These are phyloP conservation scores for Akanthomyces uredinophilus DNA, from an alignment of 2,329 filamentous ascomycete genomes.

Conservation along the genomic window DNA sequence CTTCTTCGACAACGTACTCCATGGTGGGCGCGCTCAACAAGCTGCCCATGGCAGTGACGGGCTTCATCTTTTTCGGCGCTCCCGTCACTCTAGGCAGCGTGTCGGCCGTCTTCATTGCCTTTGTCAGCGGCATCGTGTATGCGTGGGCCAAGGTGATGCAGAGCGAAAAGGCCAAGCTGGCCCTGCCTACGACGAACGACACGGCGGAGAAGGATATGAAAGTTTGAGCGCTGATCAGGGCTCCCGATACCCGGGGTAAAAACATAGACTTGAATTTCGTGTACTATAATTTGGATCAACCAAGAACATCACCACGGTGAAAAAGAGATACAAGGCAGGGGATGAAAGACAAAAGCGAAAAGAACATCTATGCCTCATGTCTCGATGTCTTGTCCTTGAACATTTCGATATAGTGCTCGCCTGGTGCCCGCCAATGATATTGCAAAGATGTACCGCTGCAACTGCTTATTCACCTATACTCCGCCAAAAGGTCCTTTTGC, in stretches of 20 bases:
- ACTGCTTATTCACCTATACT: no score
- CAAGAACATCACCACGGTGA: conserved; percentile 19
- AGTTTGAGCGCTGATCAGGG: not conserved
- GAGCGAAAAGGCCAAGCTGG: conserved; percentile 58
- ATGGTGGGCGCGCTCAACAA: conserved; percentile 99
- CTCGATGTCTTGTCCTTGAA: no score
- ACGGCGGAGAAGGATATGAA: conserved; percentile 4
- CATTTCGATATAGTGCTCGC: no score
- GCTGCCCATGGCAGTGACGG: conserved; percentile 87
- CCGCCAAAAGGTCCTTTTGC: no score
- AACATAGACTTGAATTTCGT: not conserved
- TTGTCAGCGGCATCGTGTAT: conserved; percentile 88
- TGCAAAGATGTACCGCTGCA: no score
- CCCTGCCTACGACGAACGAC: conserved; percentile 57
- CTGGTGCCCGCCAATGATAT: no score
- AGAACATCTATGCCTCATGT: no score
- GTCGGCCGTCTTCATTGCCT: conserved; percentile 85
- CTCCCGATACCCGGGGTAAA: not conserved
- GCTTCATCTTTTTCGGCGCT: conserved; percentile 90
- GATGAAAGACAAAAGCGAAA: no score
- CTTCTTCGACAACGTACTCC: conserved; percentile 94
- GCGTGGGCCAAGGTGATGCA: conserved; percentile 62
- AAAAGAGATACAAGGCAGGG: no score
- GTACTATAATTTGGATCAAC: not conserved
- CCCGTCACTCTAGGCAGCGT: conserved; percentile 90